Base-by-base conservation (phyloP, 1,284 basidiomycete genomes). In the Pyrrhoderma noxium region DNA sequence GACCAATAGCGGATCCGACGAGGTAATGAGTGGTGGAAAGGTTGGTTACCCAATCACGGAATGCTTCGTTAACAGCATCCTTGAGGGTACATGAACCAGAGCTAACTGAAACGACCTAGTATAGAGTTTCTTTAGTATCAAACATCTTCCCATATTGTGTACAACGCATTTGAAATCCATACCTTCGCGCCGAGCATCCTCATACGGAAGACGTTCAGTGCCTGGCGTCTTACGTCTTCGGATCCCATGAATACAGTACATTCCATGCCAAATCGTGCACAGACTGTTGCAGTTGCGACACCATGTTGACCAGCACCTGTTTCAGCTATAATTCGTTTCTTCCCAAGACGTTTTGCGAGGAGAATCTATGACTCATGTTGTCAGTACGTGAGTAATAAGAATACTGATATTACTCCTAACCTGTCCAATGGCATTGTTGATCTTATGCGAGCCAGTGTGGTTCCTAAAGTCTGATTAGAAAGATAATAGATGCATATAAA, bases 301-400 rank as follows among this genome's bases (percentile, higher is more conserved):
- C 96, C 96, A 68, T 99, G 96, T 67, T 99, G 95, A 25, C 96
- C 96, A 0, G 96, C 95, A 56, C 95, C 95, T 1, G 96, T 99
- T 74, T 99, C 96, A 45, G 95, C 94, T 59, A 99, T 98, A 65
- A 99, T 98, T 47, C 94, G 81, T 45, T 78, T 96, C 74, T 99
- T 99, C 25, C 96, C 95, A 57, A 99, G 72, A 42, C 95, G 79
- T 53, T 81, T 80, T 3, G 96, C 96, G 31, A 99, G 81, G 14
- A 99, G 76, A 57, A 98, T 93, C 84, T 93, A 59, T 1, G 35
- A 16, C 2, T 16, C 25, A 19, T 13, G 42, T 54, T 42, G 19
- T 19, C 55, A 41, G 57, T 55, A 16, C 51, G 46, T 48, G 53
- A 52, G 38, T 54, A 58, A 47, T 53, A 49, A 54, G 47, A 22